A percentile compares a stretch with the other conserved stretches of the same genome.
phyloP scores from a whole-genome alignment of 148 eudicot species.

The Nepenthes mirabilis region DNA sequence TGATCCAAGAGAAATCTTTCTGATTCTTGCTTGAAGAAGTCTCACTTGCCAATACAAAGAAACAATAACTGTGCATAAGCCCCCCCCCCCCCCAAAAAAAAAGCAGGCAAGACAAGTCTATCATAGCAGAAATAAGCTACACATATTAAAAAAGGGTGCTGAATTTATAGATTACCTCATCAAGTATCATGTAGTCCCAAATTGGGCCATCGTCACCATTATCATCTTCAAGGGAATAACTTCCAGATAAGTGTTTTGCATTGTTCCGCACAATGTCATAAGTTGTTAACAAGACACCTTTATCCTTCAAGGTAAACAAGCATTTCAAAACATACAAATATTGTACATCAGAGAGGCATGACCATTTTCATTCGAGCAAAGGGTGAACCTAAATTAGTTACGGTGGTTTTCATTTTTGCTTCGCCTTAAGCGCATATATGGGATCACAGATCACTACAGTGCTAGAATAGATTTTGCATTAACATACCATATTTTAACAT shows the following conservation, averaged over 20 bases:
- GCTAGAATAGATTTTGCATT: too few species aligned
- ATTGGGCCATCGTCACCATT: constrained; percentile 40
- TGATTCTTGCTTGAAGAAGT: too few species aligned
- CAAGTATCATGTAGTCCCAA: constrained; percentile 97
- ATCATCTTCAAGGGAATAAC: constrained; percentile 30
- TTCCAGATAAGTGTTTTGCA: constrained; percentile 48
- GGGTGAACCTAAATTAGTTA: too few species aligned
- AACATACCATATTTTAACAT: too few species aligned
- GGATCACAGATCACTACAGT: background rate
- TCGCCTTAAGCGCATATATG: background rate
- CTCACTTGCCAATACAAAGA: too few species aligned
- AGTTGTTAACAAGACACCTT: constrained; percentile 84
- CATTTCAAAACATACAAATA: background rate
- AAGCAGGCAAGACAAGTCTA: background rate
- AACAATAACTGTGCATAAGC: too few species aligned
- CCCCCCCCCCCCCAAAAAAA: background rate
- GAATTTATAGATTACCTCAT: constrained; percentile 47
- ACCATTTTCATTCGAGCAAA: background rate
- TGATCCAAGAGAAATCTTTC: too few species aligned
- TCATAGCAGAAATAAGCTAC: too few species aligned
- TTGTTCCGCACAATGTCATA: constrained; percentile 92
- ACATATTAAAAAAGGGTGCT: background rate
- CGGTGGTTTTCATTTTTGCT: too few species aligned
- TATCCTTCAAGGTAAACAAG: constrained; percentile 43
- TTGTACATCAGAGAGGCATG: background rate